These are phyloP conservation scores for Dendrocalamus sinicus DNA, from an alignment of 176 grass and related monocot genomes.

Conservation along the genomic window DNA sequence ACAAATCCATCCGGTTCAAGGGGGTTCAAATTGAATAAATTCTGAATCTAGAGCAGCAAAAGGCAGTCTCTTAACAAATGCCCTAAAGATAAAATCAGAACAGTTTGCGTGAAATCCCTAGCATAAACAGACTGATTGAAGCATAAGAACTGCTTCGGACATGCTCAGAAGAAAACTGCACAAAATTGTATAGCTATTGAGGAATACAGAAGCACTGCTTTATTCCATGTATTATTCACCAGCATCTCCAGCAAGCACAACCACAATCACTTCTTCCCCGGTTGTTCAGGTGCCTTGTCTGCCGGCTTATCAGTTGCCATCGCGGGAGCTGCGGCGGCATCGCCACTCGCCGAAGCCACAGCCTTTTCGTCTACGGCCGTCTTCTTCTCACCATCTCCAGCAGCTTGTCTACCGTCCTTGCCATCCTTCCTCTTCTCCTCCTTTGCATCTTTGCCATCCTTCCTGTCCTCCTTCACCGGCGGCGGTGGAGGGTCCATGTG, in stretches of 20 bases:
- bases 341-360: not conserved
- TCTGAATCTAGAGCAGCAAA: not conserved
- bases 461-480: conserved; percentile 25
- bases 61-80: not conserved
- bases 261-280: conserved; percentile 33
- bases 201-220: not conserved
- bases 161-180: not conserved
- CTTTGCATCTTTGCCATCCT: not conserved
- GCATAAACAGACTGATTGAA: not conserved
- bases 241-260: not conserved
- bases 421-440: conserved; percentile 26
- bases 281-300: not conserved
- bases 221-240: not conserved
- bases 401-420: conserved; percentile 5
- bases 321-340: not conserved
- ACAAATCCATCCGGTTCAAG: not conserved
- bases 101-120: not conserved
- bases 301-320: not conserved
- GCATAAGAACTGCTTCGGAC: not conserved
- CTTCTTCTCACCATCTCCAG: conserved; percentile 29
- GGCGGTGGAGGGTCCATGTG: conserved; percentile 61
- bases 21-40: not conserved
- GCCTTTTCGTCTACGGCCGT: not conserved
- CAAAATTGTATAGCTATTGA: not conserved
- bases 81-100: not conserved